Percentiles rank a stretch among this genome's conserved stretches.
phyloP scores from a whole-genome alignment of 116 monocot genomes.

The Iris pallida region DNA sequence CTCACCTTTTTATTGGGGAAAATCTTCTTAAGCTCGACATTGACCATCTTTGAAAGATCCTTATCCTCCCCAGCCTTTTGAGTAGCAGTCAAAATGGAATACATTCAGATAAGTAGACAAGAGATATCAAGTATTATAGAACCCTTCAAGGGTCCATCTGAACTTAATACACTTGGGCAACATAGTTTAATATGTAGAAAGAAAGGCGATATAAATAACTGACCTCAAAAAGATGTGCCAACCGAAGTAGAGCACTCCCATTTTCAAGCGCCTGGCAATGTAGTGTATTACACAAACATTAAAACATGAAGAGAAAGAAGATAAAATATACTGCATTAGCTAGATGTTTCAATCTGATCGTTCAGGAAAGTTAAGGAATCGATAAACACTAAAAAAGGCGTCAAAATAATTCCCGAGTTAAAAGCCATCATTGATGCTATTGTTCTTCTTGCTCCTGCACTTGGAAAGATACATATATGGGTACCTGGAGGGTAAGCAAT shows the following conservation, averaged over 20 bases:
- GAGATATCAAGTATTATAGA: background rate
- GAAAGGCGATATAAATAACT: background rate
- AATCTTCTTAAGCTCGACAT: slow-evolving; percentile 77
- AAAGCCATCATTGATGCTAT: background rate
- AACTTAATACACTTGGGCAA: too few relatives aligned
- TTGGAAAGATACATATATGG: background rate
- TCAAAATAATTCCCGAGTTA: too few relatives aligned
- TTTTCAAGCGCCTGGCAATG: slow-evolving; percentile 63
- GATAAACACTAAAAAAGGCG: too few relatives aligned
- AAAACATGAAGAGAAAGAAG: background rate
- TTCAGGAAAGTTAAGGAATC: too few relatives aligned
- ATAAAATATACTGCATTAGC: background rate
- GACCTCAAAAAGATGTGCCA: slow-evolving; percentile 98
- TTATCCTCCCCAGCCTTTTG: slow-evolving; percentile 76
- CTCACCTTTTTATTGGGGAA: slow-evolving; percentile 79
- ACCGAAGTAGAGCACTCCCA: slow-evolving; percentile 73
- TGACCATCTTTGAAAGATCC: slow-evolving; percentile 69
- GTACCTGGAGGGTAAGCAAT: slow-evolving; percentile 89
- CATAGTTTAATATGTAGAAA: background rate
- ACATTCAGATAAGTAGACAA: background rate
- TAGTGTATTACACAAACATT: slow-evolving; percentile 8
- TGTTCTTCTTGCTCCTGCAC: background rate
- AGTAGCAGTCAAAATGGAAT: background rate
- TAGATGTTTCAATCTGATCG: background rate
- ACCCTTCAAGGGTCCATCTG: background rate